Evolutionary conservation across 2,329 filamentous ascomycete genomes (phyloP).

Genomic region (Neocatenulostroma microsporum): DNA sequence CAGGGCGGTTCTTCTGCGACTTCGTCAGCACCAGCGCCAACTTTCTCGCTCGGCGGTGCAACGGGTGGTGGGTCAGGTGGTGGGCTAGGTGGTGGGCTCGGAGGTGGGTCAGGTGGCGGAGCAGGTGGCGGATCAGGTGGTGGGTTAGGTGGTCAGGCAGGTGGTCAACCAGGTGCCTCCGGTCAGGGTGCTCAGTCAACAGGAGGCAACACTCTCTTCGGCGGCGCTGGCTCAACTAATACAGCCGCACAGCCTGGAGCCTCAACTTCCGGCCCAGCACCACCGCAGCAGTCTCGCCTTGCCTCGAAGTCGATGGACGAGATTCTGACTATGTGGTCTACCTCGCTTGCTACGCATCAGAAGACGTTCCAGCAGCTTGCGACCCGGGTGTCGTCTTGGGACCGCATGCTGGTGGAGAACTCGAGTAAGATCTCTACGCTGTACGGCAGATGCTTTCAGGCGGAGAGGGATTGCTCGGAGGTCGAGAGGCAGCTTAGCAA

Average conservation of each 20-base stretch:
- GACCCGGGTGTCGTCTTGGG: slow-evolving; percentile 79
- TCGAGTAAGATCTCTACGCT: slow-evolving; percentile 91
- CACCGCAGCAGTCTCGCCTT: slow-evolving; percentile 72
- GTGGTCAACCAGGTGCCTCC: too few relatives aligned
- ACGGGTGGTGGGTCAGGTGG: too few relatives aligned
- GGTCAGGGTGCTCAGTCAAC: too few relatives aligned
- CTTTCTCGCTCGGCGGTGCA: too few relatives aligned
- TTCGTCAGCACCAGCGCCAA: too few relatives aligned
- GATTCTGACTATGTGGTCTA: slow-evolving; percentile 94
- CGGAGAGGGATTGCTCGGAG: slow-evolving; percentile 84
- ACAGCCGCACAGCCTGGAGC: slow-evolving; percentile 3
- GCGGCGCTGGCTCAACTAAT: not conserved
- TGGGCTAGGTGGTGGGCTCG: too few relatives aligned
- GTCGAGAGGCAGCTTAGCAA: slow-evolving; percentile 84
- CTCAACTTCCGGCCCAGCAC: slow-evolving; percentile 64
- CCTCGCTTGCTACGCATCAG: slow-evolving; percentile 89
- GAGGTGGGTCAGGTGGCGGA: too few relatives aligned
- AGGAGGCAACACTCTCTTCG: too few relatives aligned
- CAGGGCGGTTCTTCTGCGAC: too few relatives aligned
- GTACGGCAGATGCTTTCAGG: slow-evolving; percentile 85
- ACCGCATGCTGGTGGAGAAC: slow-evolving; percentile 85
- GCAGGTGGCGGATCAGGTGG: too few relatives aligned
- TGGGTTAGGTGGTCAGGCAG: too few relatives aligned
- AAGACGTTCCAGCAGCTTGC: slow-evolving; percentile 94
- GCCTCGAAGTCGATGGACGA: slow-evolving; percentile 99